Conservation (phyloP, 768 basidiomycete species). For the Rhodotorula taiwanensis region DNA sequence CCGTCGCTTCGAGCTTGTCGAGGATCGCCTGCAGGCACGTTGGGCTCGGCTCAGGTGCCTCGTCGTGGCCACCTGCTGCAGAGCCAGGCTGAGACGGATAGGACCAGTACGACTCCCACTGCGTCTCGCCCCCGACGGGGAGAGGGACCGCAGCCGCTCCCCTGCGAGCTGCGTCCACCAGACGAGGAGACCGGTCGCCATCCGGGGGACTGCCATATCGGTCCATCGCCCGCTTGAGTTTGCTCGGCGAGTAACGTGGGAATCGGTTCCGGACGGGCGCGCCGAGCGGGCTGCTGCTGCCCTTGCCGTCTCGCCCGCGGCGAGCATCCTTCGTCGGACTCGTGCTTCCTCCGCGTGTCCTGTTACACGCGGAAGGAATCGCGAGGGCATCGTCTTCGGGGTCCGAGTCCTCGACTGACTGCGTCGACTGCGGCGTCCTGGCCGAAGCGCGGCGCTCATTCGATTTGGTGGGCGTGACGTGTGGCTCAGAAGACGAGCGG, state of each 20-base stretch:
- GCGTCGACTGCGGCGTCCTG: not conserved
- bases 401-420: slow-evolving; percentile 16
- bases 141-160: too few relatives aligned
- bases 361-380: too few relatives aligned
- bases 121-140: not conserved
- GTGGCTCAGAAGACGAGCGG: too few relatives aligned
- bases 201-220: not conserved
- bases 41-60: too few relatives aligned
- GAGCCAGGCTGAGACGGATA: not conserved
- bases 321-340: too few relatives aligned
- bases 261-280: not conserved
- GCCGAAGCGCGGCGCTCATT: too few relatives aligned
- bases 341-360: too few relatives aligned
- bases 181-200: too few relatives aligned
- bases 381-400: slow-evolving; percentile 8
- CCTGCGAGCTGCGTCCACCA: too few relatives aligned
- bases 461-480: too few relatives aligned
- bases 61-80: not conserved
- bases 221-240: not conserved
- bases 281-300: not conserved
- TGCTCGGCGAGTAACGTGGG: slow-evolving; percentile 20
- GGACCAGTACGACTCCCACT: slow-evolving; percentile 14
- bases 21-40: not conserved
- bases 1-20: not conserved
- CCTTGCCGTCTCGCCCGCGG: too few relatives aligned